Base-by-base conservation (phyloP, 2,329 filamentous ascomycete species). In the Calonectria pteridis region DNA sequence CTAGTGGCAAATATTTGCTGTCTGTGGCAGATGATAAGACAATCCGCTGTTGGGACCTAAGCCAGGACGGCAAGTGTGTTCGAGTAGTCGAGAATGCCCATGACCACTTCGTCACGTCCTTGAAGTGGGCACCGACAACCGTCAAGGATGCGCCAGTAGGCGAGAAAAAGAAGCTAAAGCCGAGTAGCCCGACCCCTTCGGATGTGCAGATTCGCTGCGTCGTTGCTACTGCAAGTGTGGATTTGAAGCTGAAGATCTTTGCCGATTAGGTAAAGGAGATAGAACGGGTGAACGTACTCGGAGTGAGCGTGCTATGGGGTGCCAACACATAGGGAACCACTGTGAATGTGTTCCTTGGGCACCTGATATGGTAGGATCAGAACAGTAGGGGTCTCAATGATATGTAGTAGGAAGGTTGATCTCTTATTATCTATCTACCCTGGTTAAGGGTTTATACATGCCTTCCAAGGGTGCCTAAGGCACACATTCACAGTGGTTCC, bases 21-120 rank as follows among this genome's bases (percentile, higher is more conserved):
- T 96, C 93, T 9, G 94, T 94, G 26, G 91, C 93, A n/a, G 96
- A 98, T 83, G 96, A 98, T 86, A 98, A 97, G 86, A 96, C 95
- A 4, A 89, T 98, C 72, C 90, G 96, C 69, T 98, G 96, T 87
- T 98, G 96, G 96, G 96, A 98, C 86, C 87, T 98, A 28, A 90
- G 91, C 29, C 96, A 98, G 82, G 95, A 98, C 83, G 95, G 94
- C 49, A 96, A 95, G 81, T 96, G 95, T 79, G 95, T 98, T 77
- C 96, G 96, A 84, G 93, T 92, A 0, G 86, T 98, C 18, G 88
- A 89, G 49, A 94, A 95, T 75, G 92, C 92, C 0, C 95, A 98
- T 82, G 92, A 90, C 5, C 95, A 95, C 82, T 98, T 98, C 80
- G 91, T 98, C 65, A 95, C 91, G 73, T 96, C 94, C 81, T 88